Conservation (phyloP, 2,329 filamentous ascomycete species). For the Aspergillus fischeri region DNA sequence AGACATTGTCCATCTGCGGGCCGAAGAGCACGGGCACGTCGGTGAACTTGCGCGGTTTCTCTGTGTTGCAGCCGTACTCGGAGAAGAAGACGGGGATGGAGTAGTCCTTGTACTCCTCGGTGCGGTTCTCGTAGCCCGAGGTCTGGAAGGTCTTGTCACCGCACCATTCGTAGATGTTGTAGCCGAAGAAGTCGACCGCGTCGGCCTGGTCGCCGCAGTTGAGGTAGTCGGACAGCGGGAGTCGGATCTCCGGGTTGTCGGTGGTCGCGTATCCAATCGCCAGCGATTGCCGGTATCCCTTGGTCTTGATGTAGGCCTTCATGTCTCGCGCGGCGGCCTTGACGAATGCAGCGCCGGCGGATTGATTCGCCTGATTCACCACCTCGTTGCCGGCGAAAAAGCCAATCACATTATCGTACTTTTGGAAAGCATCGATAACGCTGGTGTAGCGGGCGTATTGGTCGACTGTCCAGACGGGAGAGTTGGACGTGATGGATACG, state of each 20-base stretch:
- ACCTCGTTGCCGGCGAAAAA: conserved; percentile 99
- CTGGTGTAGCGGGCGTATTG: conserved; percentile 76
- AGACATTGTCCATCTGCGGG: conserved; percentile 74
- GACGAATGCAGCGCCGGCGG: conserved; percentile 83
- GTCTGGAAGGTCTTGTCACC: conserved; percentile 70
- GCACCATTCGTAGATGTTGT: conserved; percentile 99
- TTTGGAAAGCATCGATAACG: conserved; percentile 74
- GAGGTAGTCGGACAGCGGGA: conserved; percentile 84
- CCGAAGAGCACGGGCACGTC: conserved; percentile 82
- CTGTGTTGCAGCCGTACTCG: conserved; percentile 91
- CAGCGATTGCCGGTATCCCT: conserved; percentile 66
- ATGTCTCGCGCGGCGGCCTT: conserved; percentile 96
- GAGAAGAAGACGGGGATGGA: conserved; percentile 96
- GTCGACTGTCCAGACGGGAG: conserved; percentile 71
- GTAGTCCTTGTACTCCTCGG: conserved; percentile 82
- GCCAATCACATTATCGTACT: conserved; percentile 88
- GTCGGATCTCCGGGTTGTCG: conserved; percentile 79
- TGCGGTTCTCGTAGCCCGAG: conserved; percentile 79
- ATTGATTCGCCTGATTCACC: conserved; percentile 84
- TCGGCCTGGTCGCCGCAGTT: conserved; percentile 68
- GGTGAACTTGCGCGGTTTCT: conserved; percentile 69
- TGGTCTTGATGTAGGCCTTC: conserved; percentile 85
- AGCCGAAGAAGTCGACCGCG: conserved; percentile 95
- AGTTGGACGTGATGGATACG: conserved; percentile 78
- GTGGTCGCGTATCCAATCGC: conserved; percentile 96